phyloP scores from a whole-genome alignment of 2,329 filamentous ascomycete species.

The Thelonectria rubi region DNA sequence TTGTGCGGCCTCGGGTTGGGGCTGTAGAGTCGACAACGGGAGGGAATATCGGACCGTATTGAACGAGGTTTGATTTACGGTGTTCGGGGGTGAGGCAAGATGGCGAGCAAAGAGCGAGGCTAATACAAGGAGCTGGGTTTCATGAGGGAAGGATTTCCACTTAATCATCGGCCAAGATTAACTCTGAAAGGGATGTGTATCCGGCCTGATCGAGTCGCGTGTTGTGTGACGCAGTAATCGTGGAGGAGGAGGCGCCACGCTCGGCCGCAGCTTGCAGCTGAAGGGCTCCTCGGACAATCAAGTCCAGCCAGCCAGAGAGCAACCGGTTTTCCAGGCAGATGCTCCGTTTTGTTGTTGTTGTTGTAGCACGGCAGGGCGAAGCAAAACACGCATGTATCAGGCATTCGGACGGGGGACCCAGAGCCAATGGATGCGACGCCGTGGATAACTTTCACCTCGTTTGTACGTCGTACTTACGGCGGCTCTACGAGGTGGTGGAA shows the following conservation, averaged over 20 bases:
- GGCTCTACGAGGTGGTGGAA: not conserved
- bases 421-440: not conserved
- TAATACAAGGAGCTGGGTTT: constrained; percentile 4
- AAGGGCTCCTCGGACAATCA: constrained; percentile 8
- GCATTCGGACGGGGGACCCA: not conserved
- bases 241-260: not conserved
- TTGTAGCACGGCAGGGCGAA: not conserved
- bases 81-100: constrained; percentile 11
- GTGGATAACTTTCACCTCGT: not conserved
- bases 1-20: not conserved
- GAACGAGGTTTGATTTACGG: constrained; percentile 1
- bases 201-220: constrained; percentile 9
- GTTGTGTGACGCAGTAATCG: not conserved
- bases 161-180: constrained; percentile 9
- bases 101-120: constrained; percentile 20
- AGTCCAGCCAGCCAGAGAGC: constrained; percentile 14
- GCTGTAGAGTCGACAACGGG: not conserved
- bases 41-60: not conserved
- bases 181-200: constrained; percentile 11
- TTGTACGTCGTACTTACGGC: not conserved
- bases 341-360: not conserved
- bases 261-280: not conserved
- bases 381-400: not conserved
- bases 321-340: not conserved
- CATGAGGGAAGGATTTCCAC: constrained; percentile 9